A percentile compares a stretch with the other conserved stretches of the same genome.
phyloP scores from a whole-genome alignment of 768 basidiomycete species.

The Cytidiella melzeri region DNA sequence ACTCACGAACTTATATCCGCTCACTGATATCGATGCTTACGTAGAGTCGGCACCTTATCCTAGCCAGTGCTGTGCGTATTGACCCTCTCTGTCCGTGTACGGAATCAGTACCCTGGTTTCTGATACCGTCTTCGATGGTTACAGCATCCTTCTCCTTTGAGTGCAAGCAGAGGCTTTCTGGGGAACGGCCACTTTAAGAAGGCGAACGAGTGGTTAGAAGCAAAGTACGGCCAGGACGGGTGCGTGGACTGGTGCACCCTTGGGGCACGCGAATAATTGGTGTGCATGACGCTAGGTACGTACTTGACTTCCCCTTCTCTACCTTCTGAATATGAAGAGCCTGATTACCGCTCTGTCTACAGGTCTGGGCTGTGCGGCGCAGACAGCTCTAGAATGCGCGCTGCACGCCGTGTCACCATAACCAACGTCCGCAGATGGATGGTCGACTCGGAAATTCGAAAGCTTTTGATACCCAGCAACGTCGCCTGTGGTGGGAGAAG shows the following conservation, averaged over 20 bases:
- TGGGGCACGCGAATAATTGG: not conserved
- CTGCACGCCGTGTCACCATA: not conserved
- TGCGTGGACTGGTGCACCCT: conserved; percentile 64
- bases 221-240: conserved; percentile 67
- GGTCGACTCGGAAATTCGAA: no score
- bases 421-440: no score
- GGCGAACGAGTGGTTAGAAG: conserved; percentile 83
- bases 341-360: not conserved
- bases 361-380: not conserved
- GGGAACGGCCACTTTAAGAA: conserved; percentile 86
- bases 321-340: not conserved
- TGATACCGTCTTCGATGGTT: conserved; percentile 9
- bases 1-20: not conserved
- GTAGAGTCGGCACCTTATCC: conserved; percentile 75
- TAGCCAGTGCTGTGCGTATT: conserved; percentile 62
- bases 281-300: not conserved
- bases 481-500: no score
- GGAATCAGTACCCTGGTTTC: conserved; percentile 1
- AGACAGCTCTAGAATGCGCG: not conserved
- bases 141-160: conserved; percentile 81
- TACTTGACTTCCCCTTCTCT: not conserved
- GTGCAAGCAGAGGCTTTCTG: conserved; percentile 74
- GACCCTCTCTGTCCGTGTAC: not conserved
- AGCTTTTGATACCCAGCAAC: no score
- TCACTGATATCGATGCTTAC: conserved; percentile 1